phyloP scores from a whole-genome alignment of 116 monocot genomes.

The Iris pallida region DNA sequence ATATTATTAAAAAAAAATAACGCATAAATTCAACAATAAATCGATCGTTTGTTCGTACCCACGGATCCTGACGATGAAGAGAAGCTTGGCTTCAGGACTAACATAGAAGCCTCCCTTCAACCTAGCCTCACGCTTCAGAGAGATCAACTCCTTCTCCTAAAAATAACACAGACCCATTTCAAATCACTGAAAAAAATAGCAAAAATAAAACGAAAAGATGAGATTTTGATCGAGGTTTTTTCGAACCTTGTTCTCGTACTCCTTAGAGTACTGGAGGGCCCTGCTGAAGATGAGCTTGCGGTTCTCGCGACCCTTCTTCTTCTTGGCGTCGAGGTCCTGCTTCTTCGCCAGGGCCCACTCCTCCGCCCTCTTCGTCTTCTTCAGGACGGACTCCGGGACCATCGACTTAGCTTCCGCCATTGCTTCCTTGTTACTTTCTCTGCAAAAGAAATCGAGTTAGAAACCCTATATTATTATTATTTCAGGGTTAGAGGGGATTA shows the following conservation, averaged over 20 bases:
- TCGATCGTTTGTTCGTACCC: conserved; percentile 29
- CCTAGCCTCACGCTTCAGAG: conserved; percentile 77
- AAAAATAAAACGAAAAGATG: too few species aligned
- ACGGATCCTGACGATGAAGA: conserved; percentile 79
- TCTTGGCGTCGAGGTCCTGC: conserved; percentile 26
- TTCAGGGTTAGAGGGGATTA: too few species aligned
- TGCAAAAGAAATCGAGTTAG: too few species aligned
- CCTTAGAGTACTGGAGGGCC: conserved; percentile 61
- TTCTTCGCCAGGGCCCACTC: conserved; percentile 56
- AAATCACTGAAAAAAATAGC: too few species aligned
- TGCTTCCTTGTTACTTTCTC: conserved; percentile 14
- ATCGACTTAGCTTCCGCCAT: conserved; percentile 17
- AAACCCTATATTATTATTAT: too few species aligned
- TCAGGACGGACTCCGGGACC: conserved; percentile 51
- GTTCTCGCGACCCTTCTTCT: conserved; percentile 49
- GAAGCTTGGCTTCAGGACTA: conserved; percentile 70
- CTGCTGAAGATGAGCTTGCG: conserved; percentile 59
- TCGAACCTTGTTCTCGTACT: conserved; percentile 54
- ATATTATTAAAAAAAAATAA: too few species aligned
- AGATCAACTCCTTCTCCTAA: conserved; percentile 79
- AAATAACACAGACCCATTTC: background rate
- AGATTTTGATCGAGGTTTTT: too few species aligned
- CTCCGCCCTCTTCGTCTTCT: conserved; percentile 50
- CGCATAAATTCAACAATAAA: too few species aligned
- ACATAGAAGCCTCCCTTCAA: conserved; percentile 91